phyloP scores from a whole-genome alignment of 1,139 yeast species.

The Zygosaccharomyces sapae region DNA sequence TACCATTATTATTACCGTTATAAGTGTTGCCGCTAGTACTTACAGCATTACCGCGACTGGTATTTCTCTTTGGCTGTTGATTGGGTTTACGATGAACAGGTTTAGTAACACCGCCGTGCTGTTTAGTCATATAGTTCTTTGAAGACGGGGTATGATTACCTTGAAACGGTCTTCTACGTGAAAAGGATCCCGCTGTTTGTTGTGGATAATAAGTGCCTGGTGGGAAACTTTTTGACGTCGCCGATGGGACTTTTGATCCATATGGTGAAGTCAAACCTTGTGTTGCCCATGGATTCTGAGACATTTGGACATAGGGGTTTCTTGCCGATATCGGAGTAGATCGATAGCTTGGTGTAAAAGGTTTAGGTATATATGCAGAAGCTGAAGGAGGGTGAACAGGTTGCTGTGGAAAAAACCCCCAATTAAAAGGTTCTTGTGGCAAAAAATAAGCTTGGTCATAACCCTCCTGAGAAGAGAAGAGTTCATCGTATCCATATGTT shows the following conservation, averaged over 20 bases:
- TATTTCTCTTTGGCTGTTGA: slow-evolving; percentile 6
- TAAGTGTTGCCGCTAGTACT: not conserved
- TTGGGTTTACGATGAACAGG: slow-evolving; percentile 10
- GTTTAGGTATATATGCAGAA: slow-evolving; percentile 16
- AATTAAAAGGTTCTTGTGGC: slow-evolving; percentile 19
- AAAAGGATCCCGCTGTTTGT: slow-evolving; percentile 21
- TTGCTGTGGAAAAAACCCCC: slow-evolving; percentile 22
- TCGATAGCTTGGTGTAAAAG: slow-evolving; percentile 28
- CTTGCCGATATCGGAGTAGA: slow-evolving; percentile 27
- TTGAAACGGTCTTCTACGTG: slow-evolving; percentile 23
- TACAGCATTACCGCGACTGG: not conserved
- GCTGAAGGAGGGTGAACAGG: slow-evolving; percentile 18
- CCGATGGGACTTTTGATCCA: slow-evolving; percentile 18
- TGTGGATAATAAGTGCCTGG: slow-evolving; percentile 19
- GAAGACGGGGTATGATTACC: slow-evolving; percentile 8
- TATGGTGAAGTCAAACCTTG: slow-evolving; percentile 19
- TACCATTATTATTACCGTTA: no score
- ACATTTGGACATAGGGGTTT: slow-evolving; percentile 19
- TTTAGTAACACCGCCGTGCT: slow-evolving; percentile 11
- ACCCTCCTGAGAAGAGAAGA: slow-evolving; percentile 12
- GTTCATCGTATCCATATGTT: slow-evolving; percentile 14
- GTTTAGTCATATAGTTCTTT: slow-evolving; percentile 11
- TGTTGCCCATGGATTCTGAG: slow-evolving; percentile 16
- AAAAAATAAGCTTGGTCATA: slow-evolving; percentile 17
- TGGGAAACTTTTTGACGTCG: slow-evolving; percentile 20